Conservation (phyloP, 345 rosid species). For the Hirschfeldia incana region DNA sequence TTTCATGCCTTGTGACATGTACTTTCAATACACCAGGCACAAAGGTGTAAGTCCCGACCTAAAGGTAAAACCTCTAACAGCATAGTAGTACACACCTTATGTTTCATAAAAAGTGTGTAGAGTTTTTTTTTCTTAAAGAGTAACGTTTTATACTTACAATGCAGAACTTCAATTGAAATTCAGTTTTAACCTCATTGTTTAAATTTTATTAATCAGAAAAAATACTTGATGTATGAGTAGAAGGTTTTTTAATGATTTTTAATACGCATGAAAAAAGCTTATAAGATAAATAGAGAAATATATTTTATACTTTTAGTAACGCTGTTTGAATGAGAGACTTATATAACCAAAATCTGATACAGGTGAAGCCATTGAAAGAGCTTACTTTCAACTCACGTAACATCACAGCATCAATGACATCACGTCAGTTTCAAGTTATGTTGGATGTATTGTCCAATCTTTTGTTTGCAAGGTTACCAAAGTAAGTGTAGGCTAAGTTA, state of each 20-base stretch:
- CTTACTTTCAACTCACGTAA: constrained; percentile 75
- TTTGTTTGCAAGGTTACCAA: constrained; percentile 82
- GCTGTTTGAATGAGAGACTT: constrained; percentile 19
- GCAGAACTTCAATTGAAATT: too few species aligned
- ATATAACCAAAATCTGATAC: background rate
- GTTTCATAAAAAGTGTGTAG: too few species aligned
- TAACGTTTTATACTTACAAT: too few species aligned
- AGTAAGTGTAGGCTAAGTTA: constrained; percentile 49
- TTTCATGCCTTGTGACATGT: constrained; percentile 99
- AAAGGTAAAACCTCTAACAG: constrained; percentile 58
- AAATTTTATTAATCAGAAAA: too few species aligned
- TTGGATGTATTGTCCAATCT: constrained; percentile 85
- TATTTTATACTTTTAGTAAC: background rate
- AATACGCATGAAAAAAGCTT: too few species aligned
- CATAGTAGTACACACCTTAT: background rate
- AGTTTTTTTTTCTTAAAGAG: background rate
- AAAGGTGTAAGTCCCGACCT: constrained; percentile 94
- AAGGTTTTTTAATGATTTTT: too few species aligned
- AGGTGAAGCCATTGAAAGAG: constrained; percentile 95
- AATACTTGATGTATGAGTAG: too few species aligned
- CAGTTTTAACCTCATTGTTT: too few species aligned
- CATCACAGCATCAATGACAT: constrained; percentile 85
- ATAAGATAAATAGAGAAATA: too few species aligned
- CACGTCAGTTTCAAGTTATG: constrained; percentile 94
- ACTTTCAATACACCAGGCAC: constrained; percentile 87